Evolutionary conservation across 2,329 filamentous ascomycete genomes (phyloP).

Genomic region (Hortaea sp.): DNA sequence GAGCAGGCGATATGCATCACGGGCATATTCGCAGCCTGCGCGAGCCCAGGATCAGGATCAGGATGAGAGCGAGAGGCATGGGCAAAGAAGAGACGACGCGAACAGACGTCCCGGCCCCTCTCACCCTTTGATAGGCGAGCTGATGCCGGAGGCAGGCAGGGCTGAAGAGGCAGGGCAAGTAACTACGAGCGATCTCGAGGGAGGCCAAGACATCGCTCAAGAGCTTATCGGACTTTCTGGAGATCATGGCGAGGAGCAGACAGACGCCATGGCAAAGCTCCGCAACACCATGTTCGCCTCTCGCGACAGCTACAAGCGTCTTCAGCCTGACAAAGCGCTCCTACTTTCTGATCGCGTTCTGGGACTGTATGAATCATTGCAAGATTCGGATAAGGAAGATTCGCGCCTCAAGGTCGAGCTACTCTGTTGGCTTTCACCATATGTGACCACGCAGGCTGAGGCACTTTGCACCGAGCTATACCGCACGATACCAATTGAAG

Average conservation of each 20-base stretch:
- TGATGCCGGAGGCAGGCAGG: neutral
- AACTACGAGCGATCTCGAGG: neutral
- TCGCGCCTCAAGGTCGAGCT: slow-evolving; percentile 15
- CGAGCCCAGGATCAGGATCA: neutral
- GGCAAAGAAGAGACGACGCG: neutral
- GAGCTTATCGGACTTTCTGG: slow-evolving; percentile 6
- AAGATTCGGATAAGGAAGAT: slow-evolving; percentile 12
- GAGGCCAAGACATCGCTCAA: neutral
- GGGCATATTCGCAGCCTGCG: slow-evolving; percentile 1
- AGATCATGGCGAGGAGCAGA: slow-evolving; percentile 6
- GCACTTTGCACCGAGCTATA: slow-evolving; percentile 16
- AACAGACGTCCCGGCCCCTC: neutral
- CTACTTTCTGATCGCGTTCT: slow-evolving; percentile 16
- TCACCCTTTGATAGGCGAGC: neutral
- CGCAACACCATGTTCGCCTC: slow-evolving; percentile 1
- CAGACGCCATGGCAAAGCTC: neutral
- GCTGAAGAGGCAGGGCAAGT: neutral
- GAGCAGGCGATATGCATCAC: slow-evolving; percentile 17
- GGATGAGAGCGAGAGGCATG: neutral
- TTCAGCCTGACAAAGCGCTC: neutral
- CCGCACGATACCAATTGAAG: slow-evolving; percentile 12
- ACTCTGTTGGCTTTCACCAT: slow-evolving; percentile 16
- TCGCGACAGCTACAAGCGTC: neutral
- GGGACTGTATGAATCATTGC: slow-evolving; percentile 27
- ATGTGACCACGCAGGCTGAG: slow-evolving; percentile 9